phyloP scores from a whole-genome alignment of 106 monocot species.

The Phalaenopsis aphrodite region DNA sequence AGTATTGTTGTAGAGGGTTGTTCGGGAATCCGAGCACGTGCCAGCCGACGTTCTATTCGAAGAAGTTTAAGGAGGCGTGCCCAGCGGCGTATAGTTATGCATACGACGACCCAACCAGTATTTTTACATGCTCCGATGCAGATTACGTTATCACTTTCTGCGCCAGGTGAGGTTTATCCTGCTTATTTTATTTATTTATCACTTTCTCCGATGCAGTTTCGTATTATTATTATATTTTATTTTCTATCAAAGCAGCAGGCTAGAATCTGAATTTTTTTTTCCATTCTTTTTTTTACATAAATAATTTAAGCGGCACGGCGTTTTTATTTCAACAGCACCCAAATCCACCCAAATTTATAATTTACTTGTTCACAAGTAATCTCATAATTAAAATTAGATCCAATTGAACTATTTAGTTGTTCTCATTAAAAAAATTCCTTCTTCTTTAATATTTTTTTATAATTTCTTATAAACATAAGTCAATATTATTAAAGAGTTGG shows the following conservation, averaged over 20 bases:
- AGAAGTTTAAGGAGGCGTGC: constrained; percentile 68
- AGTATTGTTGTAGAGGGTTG: constrained; percentile 73
- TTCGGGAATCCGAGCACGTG: constrained; percentile 53
- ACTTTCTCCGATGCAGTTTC: too few relatives aligned
- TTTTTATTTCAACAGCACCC: too few relatives aligned
- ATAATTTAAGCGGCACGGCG: constrained; percentile 9
- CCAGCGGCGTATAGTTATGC: constrained; percentile 81
- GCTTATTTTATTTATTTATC: too few relatives aligned
- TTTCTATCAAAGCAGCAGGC: background rate
- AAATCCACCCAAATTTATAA: too few relatives aligned
- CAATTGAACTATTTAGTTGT: too few relatives aligned
- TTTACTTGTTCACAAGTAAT: too few relatives aligned
- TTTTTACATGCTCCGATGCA: constrained; percentile 50
- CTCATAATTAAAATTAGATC: too few relatives aligned
- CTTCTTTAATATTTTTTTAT: too few relatives aligned
- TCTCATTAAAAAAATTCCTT: too few relatives aligned
- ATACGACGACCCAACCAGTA: constrained; percentile 77
- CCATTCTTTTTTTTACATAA: background rate
- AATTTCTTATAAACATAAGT: too few relatives aligned
- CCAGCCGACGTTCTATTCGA: constrained; percentile 72
- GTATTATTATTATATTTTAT: background rate
- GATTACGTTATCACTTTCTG: constrained; percentile 80
- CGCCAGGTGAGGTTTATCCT: constrained; percentile 24
- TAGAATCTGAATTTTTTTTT: background rate
- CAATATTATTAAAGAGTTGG: too few relatives aligned